Percentiles rank a stretch among this genome's conserved stretches.
These are phyloP conservation scores for Colletotrichum falcatum DNA, from an alignment of 2,329 filamentous ascomycete genomes.

Conservation along the genomic window DNA sequence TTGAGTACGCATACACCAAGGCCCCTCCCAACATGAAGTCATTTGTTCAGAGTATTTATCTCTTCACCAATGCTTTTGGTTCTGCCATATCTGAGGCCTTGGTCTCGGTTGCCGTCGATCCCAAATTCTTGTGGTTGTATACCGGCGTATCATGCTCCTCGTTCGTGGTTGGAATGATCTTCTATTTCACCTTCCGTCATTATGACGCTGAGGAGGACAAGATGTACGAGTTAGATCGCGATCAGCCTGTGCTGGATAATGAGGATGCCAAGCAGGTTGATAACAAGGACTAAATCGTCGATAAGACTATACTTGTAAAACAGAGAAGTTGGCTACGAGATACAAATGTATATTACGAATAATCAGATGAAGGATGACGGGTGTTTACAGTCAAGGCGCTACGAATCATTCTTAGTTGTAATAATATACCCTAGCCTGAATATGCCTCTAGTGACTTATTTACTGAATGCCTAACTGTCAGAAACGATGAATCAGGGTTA, in stretches of 20 bases:
- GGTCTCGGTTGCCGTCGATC: constrained; percentile 63
- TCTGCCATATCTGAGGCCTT: constrained; percentile 69
- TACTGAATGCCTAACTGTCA: too few relatives aligned
- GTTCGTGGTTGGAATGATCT: constrained; percentile 61
- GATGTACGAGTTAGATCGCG: constrained; percentile 54
- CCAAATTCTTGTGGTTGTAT: constrained; percentile 76
- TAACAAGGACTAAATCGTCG: not conserved
- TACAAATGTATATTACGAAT: constrained; percentile 13
- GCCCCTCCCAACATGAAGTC: constrained; percentile 77
- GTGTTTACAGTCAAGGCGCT: not conserved
- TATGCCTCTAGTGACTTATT: too few relatives aligned
- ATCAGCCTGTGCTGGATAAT: constrained; percentile 46
- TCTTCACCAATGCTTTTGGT: constrained; percentile 70
- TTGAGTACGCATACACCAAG: constrained; percentile 81
- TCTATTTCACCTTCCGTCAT: constrained; percentile 59
- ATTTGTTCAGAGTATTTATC: constrained; percentile 69
- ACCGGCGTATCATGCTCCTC: constrained; percentile 65
- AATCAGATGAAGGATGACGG: not conserved
- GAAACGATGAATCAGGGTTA: too few relatives aligned
- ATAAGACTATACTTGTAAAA: too few relatives aligned
- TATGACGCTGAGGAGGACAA: constrained; percentile 54
- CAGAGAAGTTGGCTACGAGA: not conserved
- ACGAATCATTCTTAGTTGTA: not conserved
- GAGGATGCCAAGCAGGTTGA: constrained; percentile 24
- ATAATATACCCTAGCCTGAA: constrained; percentile 1